These are phyloP conservation scores for Pseudocercospora vitis DNA, from an alignment of 2,329 filamentous ascomycete species.

Conservation along the genomic window DNA sequence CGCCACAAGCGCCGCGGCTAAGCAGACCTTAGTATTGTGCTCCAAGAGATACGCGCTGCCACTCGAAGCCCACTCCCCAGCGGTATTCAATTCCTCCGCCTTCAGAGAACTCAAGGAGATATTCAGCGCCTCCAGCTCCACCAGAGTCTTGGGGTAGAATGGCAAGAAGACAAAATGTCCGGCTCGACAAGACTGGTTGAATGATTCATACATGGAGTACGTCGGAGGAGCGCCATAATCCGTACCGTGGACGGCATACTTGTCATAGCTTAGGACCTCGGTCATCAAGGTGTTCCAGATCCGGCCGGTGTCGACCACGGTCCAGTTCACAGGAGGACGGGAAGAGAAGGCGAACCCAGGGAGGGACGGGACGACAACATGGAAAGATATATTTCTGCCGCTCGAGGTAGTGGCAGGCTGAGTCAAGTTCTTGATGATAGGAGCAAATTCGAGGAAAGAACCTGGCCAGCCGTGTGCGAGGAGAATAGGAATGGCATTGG, in stretches of 20 bases:
- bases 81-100: constrained; percentile 32
- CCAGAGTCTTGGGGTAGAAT: constrained; percentile 33
- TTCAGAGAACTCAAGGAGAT: constrained; percentile 27
- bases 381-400: constrained; percentile 46
- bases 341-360: constrained; percentile 55
- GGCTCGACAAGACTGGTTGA: constrained; percentile 39
- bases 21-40: constrained; percentile 13
- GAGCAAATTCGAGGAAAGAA: constrained; percentile 47
- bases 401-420: constrained; percentile 21
- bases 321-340: constrained; percentile 38
- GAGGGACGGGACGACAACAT: constrained; percentile 59
- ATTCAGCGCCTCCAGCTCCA: constrained; percentile 34
- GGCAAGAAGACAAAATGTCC: constrained; percentile 44
- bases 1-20: constrained; percentile 5
- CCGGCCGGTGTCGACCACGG: constrained; percentile 39
- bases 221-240: constrained; percentile 45
- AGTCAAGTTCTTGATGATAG: constrained; percentile 39
- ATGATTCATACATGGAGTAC: constrained; percentile 40
- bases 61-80: constrained; percentile 41
- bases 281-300: constrained; percentile 44
- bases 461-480: constrained; percentile 49
- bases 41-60: constrained; percentile 23
- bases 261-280: constrained; percentile 42
- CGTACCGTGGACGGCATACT: constrained; percentile 41
- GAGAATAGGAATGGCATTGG: constrained; percentile 43